Evolutionary conservation across 2,329 filamentous ascomycete species (phyloP), one percentile per base, ranked within the genome.

Genomic region (Coleophoma eucalyptorum): DNA sequence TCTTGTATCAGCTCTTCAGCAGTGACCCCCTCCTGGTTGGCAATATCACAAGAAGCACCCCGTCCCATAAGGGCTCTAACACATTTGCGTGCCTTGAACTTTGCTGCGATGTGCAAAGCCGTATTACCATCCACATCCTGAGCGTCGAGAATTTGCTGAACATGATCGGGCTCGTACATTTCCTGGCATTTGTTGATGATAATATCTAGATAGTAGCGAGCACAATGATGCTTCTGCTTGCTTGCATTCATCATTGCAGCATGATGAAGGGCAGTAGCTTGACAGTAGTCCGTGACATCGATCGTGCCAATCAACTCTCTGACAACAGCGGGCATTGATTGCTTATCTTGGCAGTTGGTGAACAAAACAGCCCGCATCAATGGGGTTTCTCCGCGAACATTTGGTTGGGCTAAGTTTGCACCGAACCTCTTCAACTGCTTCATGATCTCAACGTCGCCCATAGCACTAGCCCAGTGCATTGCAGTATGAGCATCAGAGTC

Each of bases 381-480:
- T 0, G 94, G 93, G 0, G 94, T 97, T 70, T 97, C 93, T 51
- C 87, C 87, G 18, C 83, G 76, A 42, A 81, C 72, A 50, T 91
- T 92, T 49, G 86, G 79, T 3, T 86, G 83, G 31, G 83, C 81
- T 15, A 90, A 76, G 54, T 83, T 83, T 11, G 93, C 91, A 40
- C 89, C 86, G 54, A 92, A 90, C 38, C 84, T 80, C 60, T 94
- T 87, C 16, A 99, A 76, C 67, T 96, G 88, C 67, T 87, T 90
- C 55, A 97, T 90, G 15, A 97, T 89, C 45, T 93, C 89, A 31
- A 97, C 77, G 59, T 97, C 94, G 52, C 94, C 94, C 93, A 99
- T 99, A 20, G 94, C 90, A 48, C 90, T 91, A 16, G 92, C 94
- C 94, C 94, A 99, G 66, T 99, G 94, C 58, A 99, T 80, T 5